Base-by-base conservation (phyloP, 441 rosid species). In the Gossypium aridum region DNA sequence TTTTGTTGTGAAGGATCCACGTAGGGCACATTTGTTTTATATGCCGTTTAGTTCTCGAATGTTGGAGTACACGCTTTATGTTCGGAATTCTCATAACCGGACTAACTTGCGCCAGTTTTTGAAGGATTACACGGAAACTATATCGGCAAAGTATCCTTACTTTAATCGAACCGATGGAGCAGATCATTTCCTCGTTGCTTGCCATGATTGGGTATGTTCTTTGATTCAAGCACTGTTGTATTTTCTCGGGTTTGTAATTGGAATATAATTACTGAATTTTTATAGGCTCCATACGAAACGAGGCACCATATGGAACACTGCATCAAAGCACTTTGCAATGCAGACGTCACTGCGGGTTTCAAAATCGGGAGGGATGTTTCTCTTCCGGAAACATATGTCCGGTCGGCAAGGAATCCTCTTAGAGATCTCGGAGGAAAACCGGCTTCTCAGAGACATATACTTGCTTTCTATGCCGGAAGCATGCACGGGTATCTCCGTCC, bases 231-330 rank as follows among this genome's bases (percentile, higher is more conserved):
- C 39, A 65, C 64, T 76, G 54, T 51, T 54, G 39, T 56, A 0
- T 19, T 76, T 39, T 60, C 39, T 20, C 51, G 2, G 72, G 14
- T 37, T 31, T 63, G 20, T 68, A 53, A 47, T 3, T 61, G 64
- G 53, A 64, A 26, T 19, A 23, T 76, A 59, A 64, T 66, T 12
- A 17, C 66, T 71, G 34, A 10, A 45, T 7, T 74, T 62, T 76
- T 81, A 26, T 85, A 94, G 97, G 98, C 97, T 74, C 98, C 98
- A 13, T 94, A 91, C 34, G 97, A 92, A 74, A 90, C 97, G 25
- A 89, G 97, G 77, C 97, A 90, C 83, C 98, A 94, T 80, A 92
- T 92, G 97, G 98, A 94, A 76, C 91, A 87, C 51, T 90, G 98
- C 87, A 87, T 94, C 75, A 94, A 92, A 83, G 97, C 97, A 55